These are phyloP conservation scores for Metarhizium guizhouense DNA, from an alignment of 2,329 filamentous ascomycete genomes.

Conservation along the genomic window DNA sequence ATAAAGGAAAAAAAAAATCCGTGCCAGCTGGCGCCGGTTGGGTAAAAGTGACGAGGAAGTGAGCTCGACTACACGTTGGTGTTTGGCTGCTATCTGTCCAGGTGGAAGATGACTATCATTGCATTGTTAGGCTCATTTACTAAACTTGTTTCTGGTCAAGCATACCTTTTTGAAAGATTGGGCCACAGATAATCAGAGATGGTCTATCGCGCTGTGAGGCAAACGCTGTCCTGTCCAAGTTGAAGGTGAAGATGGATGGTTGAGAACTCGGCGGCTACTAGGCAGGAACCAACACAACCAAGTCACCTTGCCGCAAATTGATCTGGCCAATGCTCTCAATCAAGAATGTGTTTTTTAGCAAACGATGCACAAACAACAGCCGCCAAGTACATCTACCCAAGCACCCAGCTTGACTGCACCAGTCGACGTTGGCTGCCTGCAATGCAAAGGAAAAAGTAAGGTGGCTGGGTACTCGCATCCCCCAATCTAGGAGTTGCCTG, in stretches of 20 bases:
- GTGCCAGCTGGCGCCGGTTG: not conserved
- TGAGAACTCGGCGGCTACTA: not conserved
- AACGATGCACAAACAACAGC: too few relatives aligned
- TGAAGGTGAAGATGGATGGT: not conserved
- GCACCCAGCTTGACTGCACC: not conserved
- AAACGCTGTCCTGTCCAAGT: not conserved
- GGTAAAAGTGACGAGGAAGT: not conserved
- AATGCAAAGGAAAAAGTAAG: not conserved
- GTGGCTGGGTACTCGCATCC: conserved; percentile 5
- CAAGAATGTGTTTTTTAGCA: too few relatives aligned
- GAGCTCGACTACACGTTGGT: not conserved
- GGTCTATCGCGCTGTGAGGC: too few relatives aligned
- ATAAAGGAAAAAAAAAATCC: not conserved
- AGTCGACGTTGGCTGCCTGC: not conserved
- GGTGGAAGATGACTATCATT: too few relatives aligned
- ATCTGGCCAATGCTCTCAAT: too few relatives aligned
- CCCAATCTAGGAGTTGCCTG: not conserved
- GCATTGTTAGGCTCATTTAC: too few relatives aligned
- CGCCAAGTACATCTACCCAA: not conserved
- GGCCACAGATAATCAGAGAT: too few relatives aligned
- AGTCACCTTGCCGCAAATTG: not conserved
- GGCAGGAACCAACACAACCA: not conserved
- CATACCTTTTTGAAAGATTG: too few relatives aligned
- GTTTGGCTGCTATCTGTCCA: not conserved
- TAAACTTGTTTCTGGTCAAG: too few relatives aligned